Base-by-base conservation (phyloP, 768 basidiomycete species). In the Rhizopogon salebrosus region DNA sequence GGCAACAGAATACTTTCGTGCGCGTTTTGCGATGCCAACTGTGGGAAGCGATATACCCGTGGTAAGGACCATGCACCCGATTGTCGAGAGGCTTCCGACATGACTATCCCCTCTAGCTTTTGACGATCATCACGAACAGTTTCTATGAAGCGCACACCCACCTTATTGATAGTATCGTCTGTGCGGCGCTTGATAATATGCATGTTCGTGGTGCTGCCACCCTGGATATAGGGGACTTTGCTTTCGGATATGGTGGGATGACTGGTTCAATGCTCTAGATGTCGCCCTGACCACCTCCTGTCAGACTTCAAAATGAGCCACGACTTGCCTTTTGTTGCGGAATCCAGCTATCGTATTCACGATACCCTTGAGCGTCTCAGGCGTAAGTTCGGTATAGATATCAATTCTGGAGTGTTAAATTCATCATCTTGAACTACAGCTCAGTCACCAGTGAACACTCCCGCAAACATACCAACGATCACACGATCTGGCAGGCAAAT, bases 231-330 rank as follows among this genome's bases (percentile, higher is more conserved):
- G 57, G 58, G 18, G 63, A 67, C 57, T 67, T 67, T 26, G 49
- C 65, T 10, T 63, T 67, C 23, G 66, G 66, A 36, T 67, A 63
- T 18, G 66, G 66, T 69, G 9, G 14, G 63, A 16, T 23, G 11
- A 22, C 20, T 58, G 5, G 29, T 22, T 51, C 29, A 16, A 14
- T 2, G 31, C 35, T 24, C 34, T 22, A 39, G 50, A 27, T 31
- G 7, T 24, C 16, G 4, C 41, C 16, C 50, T 45, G 23, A 43
- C 11, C 11, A 16, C 27, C 22, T 38, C 34, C 14, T 22, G 27
- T 39, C 23, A 67, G 66, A 67, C 38, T 64, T 67, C 34, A 53
- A 26, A 27, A 67, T 67, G 62, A 69, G 63, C 51, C 65, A 69
- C 13, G 62, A 67, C 20, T 26, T 67, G 14, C 65, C 68, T 9